A percentile compares a stretch with the other conserved stretches of the same genome.
Conservation (phyloP, 176 grass and related monocot species). For the Pharus latifolius region DNA sequence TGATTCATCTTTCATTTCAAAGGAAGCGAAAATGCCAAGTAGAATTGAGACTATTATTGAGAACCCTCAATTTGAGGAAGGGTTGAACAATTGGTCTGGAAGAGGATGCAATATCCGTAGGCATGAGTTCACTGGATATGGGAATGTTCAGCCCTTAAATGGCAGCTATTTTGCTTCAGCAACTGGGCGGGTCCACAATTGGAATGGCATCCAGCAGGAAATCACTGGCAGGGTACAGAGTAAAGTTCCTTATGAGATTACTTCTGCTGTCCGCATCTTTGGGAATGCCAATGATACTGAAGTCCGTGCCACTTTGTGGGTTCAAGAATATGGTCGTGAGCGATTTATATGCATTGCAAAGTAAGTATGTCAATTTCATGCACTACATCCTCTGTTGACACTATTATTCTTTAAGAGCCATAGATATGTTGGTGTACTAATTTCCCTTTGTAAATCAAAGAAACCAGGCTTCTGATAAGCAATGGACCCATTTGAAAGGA, state of each 20-base stretch:
- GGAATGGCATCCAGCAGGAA: constrained; percentile 93
- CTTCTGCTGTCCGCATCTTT: constrained; percentile 58
- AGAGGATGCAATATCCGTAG: constrained; percentile 88
- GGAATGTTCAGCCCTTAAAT: constrained; percentile 53
- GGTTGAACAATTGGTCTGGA: constrained; percentile 82
- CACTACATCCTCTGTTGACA: not conserved
- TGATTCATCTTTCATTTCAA: constrained; percentile 23
- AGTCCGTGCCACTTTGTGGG: constrained; percentile 67
- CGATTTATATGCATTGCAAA: constrained; percentile 74
- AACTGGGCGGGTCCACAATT: constrained; percentile 60
- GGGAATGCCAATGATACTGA: constrained; percentile 57
- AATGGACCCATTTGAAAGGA: constrained; percentile 81
- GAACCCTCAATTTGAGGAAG: constrained; percentile 80
- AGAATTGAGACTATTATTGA: constrained; percentile 28
- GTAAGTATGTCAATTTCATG: constrained; percentile 36
- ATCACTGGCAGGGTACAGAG: constrained; percentile 61
- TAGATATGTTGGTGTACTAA: not conserved
- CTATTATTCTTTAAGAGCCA: not conserved
- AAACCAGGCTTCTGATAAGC: constrained; percentile 66
- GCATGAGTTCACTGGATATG: constrained; percentile 51
- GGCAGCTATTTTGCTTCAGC: constrained; percentile 74
- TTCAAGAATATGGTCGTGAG: constrained; percentile 80
- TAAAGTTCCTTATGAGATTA: constrained; percentile 70
- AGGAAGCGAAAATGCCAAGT: constrained; percentile 36
- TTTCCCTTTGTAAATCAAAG: constrained; percentile 30